phyloP scores from a whole-genome alignment of 2,329 filamentous ascomycete species.

The Colletotrichum chrysophilum region DNA sequence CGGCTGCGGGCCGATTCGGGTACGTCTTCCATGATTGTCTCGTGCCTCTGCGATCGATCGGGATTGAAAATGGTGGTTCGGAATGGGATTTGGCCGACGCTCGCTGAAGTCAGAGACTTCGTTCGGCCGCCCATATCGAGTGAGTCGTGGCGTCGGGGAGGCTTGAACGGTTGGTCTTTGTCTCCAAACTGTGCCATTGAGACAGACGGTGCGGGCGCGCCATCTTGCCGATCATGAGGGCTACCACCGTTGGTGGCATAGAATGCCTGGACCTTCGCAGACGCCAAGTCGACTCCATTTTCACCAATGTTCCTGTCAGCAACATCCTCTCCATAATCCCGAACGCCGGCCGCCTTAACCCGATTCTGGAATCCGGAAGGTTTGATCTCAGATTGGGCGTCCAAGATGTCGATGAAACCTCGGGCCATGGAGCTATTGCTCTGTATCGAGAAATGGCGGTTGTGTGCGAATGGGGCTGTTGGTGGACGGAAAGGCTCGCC shows the following conservation, averaged over 20 bases:
- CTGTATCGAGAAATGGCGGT: constrained; percentile 35
- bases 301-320: constrained; percentile 63
- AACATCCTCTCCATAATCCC: constrained; percentile 69
- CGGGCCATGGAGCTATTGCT: constrained; percentile 30
- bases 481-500: constrained; percentile 17
- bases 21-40: constrained; percentile 9
- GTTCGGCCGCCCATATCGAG: constrained; percentile 12
- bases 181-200: constrained; percentile 8
- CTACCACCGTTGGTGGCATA: constrained; percentile 30
- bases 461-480: constrained; percentile 27
- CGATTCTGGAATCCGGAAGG: constrained; percentile 54
- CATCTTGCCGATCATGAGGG: constrained; percentile 15
- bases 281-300: constrained; percentile 37
- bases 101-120: constrained; percentile 24
- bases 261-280: constrained; percentile 38
- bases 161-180: constrained; percentile 20
- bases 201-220: constrained; percentile 19
- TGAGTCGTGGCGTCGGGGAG: background rate
- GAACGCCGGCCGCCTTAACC: constrained; percentile 53
- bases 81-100: constrained; percentile 7
- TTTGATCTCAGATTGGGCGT: constrained; percentile 59
- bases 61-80: constrained; percentile 8
- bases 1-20: background rate
- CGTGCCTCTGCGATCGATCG: background rate
- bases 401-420: constrained; percentile 58